These are phyloP conservation scores for Inonotus obliquus DNA, from an alignment of 1,284 basidiomycete genomes.

Conservation along the genomic window DNA sequence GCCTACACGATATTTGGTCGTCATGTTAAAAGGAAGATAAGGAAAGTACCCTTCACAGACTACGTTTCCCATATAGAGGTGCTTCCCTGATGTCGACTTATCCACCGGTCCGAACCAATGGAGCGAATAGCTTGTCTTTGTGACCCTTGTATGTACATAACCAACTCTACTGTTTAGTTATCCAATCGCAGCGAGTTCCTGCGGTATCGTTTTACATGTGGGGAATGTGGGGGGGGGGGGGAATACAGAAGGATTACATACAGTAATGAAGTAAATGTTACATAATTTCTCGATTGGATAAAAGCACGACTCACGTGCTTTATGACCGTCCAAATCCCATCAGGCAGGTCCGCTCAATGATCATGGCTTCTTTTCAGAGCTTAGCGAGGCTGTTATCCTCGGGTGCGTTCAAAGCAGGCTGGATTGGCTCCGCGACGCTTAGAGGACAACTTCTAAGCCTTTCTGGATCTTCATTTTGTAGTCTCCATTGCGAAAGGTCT, in stretches of 20 bases:
- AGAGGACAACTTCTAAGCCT: background rate
- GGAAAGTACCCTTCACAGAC: background rate
- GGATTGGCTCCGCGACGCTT: background rate
- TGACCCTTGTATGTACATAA: too few species aligned
- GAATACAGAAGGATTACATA: too few species aligned
- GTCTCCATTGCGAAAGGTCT: background rate
- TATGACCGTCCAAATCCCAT: background rate
- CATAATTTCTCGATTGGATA: background rate
- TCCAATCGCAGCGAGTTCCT: too few species aligned
- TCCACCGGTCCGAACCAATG: background rate
- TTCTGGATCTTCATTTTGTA: background rate
- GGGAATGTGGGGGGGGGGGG: too few species aligned
- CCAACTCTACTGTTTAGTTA: too few species aligned
- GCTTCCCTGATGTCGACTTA: background rate
- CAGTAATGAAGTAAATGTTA: background rate
- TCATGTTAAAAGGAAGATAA: background rate
- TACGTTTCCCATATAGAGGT: background rate
- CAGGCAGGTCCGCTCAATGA: background rate
- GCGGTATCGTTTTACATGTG: too few species aligned
- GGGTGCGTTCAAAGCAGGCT: background rate
- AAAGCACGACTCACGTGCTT: background rate
- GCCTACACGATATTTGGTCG: slow-evolving; percentile 31
- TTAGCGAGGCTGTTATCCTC: background rate
- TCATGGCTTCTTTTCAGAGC: background rate
- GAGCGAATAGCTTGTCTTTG: too few species aligned